Conservation (phyloP, 352 stramenopile genomes). For the Phytophthora aleatoria region DNA sequence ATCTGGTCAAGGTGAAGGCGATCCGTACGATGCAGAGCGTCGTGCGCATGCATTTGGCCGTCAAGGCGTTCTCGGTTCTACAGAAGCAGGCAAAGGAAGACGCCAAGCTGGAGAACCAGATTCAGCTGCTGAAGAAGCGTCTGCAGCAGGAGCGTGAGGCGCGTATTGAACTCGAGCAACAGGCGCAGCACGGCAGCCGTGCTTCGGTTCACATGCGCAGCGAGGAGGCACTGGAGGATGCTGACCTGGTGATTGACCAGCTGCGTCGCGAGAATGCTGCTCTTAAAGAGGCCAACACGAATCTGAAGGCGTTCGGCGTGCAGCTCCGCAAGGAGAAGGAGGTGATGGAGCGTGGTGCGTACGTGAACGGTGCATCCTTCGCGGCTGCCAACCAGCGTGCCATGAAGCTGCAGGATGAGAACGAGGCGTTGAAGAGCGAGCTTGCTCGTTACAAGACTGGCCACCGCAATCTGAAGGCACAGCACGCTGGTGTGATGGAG, state of each 20-base stretch:
- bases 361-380: constrained; percentile 88
- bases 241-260: constrained; percentile 86
- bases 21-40: constrained; percentile 83
- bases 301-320: constrained; percentile 83
- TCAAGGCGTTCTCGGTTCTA: constrained; percentile 73
- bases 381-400: constrained; percentile 84
- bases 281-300: constrained; percentile 85
- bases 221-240: constrained; percentile 78
- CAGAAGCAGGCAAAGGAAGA: constrained; percentile 92
- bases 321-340: constrained; percentile 91
- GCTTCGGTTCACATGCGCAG: constrained; percentile 82
- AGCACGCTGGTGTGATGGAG: constrained; percentile 82
- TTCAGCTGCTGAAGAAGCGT: constrained; percentile 91
- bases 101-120: constrained; percentile 96
- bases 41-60: constrained; percentile 81
- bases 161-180: constrained; percentile 81
- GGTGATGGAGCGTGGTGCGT: constrained; percentile 87
- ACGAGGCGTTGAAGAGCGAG: constrained; percentile 77
- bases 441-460: constrained; percentile 84
- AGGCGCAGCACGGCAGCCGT: constrained; percentile 61
- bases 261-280: constrained; percentile 77
- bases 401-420: constrained; percentile 86
- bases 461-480: constrained; percentile 81
- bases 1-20: constrained; percentile 68
- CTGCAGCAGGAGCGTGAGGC: constrained; percentile 91